Evolutionary conservation across 2,329 filamentous ascomycete species (phyloP).

Genomic region (Plenodomus biglobosus): DNA sequence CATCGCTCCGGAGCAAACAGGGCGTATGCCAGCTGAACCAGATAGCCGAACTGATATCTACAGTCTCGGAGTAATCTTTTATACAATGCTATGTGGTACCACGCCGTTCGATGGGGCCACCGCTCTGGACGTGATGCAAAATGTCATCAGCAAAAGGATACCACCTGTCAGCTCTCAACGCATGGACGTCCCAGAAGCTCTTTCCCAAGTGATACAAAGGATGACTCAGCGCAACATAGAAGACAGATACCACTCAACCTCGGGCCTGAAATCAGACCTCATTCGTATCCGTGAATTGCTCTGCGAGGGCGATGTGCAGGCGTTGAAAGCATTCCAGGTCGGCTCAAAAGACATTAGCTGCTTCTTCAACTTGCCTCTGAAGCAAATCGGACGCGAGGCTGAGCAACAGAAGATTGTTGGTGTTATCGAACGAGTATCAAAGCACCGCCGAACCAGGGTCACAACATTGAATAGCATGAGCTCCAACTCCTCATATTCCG

Average conservation of each 20-base stretch:
- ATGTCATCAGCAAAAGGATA: constrained; percentile 77
- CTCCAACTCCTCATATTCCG: constrained; percentile 57
- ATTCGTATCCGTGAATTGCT: constrained; percentile 72
- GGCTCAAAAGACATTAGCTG: constrained; percentile 87
- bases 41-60: constrained; percentile 90
- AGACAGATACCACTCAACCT: constrained; percentile 87
- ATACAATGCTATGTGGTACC: constrained; percentile 69
- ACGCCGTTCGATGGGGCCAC: constrained; percentile 77
- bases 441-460: constrained; percentile 55
- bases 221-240: constrained; percentile 87
- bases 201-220: constrained; percentile 82
- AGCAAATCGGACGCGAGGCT: constrained; percentile 75
- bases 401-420: constrained; percentile 69
- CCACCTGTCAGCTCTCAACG: constrained; percentile 74
- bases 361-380: constrained; percentile 81
- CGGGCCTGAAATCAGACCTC: constrained; percentile 81
- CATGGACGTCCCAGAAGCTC: constrained; percentile 79
- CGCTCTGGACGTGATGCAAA: constrained; percentile 88
- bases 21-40: constrained; percentile 86
- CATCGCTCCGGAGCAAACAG: constrained; percentile 93
- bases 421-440: constrained; percentile 74
- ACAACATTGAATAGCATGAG: constrained; percentile 54
- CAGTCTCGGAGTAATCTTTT: constrained; percentile 85
- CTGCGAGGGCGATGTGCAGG: constrained; percentile 70
- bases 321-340: constrained; percentile 72